Evolutionary conservation across 2,329 filamentous ascomycete species (phyloP).

Genomic region (Metarhizium rileyi): DNA sequence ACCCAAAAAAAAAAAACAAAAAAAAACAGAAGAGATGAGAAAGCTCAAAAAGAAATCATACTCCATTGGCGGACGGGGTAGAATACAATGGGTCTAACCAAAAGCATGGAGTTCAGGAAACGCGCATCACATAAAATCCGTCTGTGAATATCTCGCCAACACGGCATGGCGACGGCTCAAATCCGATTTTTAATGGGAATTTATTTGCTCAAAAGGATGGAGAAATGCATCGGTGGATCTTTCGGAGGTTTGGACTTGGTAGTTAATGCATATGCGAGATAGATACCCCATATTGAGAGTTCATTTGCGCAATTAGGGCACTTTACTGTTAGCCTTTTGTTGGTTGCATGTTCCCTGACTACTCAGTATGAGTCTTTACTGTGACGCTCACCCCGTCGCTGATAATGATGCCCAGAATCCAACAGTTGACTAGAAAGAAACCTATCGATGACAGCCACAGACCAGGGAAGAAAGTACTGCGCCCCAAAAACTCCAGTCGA

Average conservation of each 20-base stretch:
- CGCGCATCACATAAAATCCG: neutral
- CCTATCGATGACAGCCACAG: slow-evolving; percentile 64
- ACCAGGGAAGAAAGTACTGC: slow-evolving; percentile 76
- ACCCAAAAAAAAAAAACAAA: neutral
- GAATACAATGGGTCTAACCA: neutral
- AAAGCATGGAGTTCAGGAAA: neutral
- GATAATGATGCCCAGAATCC: slow-evolving; percentile 76
- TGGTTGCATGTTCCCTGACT: no score
- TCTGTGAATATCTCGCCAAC: neutral
- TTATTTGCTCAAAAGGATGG: neutral
- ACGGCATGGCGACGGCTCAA: neutral
- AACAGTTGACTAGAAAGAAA: slow-evolving; percentile 82
- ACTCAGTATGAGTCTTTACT: slow-evolving; percentile 15
- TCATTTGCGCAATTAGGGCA: no score
- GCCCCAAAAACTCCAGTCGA: slow-evolving; percentile 67
- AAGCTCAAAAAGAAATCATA: neutral
- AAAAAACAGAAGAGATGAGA: neutral
- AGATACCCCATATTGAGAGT: slow-evolving; percentile 12
- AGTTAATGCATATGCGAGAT: slow-evolving; percentile 7
- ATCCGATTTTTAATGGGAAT: slow-evolving; percentile 2
- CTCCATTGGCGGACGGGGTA: neutral
- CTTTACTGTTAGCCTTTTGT: no score
- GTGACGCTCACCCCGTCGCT: slow-evolving; percentile 39
- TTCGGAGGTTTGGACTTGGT: neutral
- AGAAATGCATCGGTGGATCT: neutral